A percentile compares a stretch with the other conserved stretches of the same genome.
These are phyloP conservation scores for Aspergillus haitiensis DNA, from an alignment of 495 filamentous ascomycete species.

Conservation along the genomic window DNA sequence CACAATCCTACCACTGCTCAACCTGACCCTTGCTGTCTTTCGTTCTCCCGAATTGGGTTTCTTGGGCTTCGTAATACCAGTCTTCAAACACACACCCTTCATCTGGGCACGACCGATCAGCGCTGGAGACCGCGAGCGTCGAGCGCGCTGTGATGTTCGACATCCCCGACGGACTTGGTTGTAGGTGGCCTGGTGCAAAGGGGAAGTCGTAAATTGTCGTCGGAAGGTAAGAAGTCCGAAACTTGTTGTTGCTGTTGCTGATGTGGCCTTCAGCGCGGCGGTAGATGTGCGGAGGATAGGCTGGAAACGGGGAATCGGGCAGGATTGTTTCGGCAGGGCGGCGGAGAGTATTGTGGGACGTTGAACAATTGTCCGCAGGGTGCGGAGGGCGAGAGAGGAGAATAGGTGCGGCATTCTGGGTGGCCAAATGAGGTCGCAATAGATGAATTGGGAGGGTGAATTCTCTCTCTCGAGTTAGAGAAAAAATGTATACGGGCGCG, in stretches of 20 bases:
- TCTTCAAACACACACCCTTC: conserved; percentile 94
- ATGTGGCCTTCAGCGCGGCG: conserved; percentile 19
- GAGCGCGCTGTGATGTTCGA: conserved; percentile 70
- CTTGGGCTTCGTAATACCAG: conserved; percentile 90
- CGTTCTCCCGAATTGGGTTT: conserved; percentile 97
- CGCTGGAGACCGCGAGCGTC: conserved; percentile 83
- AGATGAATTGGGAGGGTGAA: neutral
- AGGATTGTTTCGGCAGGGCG: conserved; percentile 22
- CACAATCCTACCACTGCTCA: conserved; percentile 83
- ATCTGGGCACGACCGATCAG: conserved; percentile 73
- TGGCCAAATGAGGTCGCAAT: neutral
- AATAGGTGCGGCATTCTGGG: conserved; percentile 40
- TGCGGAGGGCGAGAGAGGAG: conserved; percentile 40
- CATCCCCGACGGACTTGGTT: conserved; percentile 67
- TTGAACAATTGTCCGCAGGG: conserved; percentile 40
- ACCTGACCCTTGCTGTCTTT: conserved; percentile 83
- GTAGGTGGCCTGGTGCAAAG: conserved; percentile 46
- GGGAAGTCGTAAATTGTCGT: conserved; percentile 45
- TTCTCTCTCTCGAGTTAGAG: conserved; percentile 9
- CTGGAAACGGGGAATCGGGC: conserved; percentile 34
- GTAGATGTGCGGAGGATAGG: conserved; percentile 38
- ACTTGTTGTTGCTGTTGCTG: conserved; percentile 1
- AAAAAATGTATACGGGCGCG: neutral
- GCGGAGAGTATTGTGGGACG: conserved; percentile 27
- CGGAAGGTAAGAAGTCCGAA: conserved; percentile 23